Base-by-base conservation (phyloP, 768 basidiomycete species). In the Phlegmacium glaucopus region DNA sequence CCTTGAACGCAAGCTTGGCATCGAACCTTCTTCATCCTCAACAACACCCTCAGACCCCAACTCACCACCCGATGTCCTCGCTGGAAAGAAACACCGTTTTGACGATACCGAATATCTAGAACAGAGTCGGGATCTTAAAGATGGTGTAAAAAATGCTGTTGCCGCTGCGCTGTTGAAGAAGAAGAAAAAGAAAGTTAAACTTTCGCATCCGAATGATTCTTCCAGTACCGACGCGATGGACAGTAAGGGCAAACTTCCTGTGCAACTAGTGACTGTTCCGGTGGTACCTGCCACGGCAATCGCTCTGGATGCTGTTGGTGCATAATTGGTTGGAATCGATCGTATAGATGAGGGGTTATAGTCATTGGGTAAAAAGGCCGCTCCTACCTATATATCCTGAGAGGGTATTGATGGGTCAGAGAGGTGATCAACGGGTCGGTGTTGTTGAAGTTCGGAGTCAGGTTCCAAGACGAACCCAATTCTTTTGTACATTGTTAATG, bases 81-180 rank as follows among this genome's bases (percentile, higher is more conserved):
- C 82, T 0, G 88, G 89, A 9, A 85, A 79, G 74, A 96, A 95
- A 60, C 88, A 90, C 56, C 80, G 90, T 22, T 84, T 98, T 39
- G 94, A 97, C 41, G 95, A 99, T 59, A 85, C 82, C 3, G 87
- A 93, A 64, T 99, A 87, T 61, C 62, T 99, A 32, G 94, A 97
- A 63, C 85, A 95, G 69, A 93, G 85, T 57, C 75, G 80, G 63
- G 93, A 96, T 59, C 80, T 98, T 22, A 90, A 92, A 2, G 94
- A 95, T 54, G 83, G 78, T 53, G 94, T 97, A 25, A 90, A 90
- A 72, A 91, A 77, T 47, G 95, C 95, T 4, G 95, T 99, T 10
- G 75, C 85, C 39, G 78, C 80, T 30, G 95, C 50, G 28, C 40
- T 59, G 28, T 48, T 59, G 50, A 53, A 58, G 44, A 56, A 59